These are phyloP conservation scores for Pleurotus salmoneostramineus DNA, from an alignment of 768 basidiomycete genomes.

Conservation along the genomic window DNA sequence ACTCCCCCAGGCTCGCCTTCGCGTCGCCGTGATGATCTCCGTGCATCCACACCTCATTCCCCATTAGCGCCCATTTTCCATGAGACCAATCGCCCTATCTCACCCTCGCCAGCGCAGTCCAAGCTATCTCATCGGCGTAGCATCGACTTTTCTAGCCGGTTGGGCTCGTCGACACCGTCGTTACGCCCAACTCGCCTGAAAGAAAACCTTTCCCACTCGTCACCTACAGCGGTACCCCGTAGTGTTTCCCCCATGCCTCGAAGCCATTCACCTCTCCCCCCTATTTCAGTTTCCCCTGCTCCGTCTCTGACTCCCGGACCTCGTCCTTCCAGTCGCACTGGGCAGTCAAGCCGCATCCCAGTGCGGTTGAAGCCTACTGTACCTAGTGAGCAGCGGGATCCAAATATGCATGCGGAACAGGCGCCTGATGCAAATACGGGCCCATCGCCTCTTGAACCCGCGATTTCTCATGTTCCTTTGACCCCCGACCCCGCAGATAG, in stretches of 20 bases:
- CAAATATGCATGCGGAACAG: too few relatives aligned
- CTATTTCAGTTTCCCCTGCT: neutral
- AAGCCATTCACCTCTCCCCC: constrained; percentile 11
- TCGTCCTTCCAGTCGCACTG: neutral
- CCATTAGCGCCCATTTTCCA: neutral
- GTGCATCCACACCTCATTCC: neutral
- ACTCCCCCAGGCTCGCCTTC: constrained; percentile 5
- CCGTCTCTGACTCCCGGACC: constrained; percentile 8
- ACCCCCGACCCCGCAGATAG: constrained; percentile 7
- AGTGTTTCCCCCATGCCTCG: neutral
- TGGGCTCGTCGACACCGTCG: neutral
- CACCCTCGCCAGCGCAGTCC: neutral
- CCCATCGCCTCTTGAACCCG: too few relatives aligned
- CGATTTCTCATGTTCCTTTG: neutral
- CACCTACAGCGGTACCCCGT: neutral
- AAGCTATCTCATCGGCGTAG: neutral
- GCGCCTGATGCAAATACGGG: too few relatives aligned
- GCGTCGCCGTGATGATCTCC: neutral
- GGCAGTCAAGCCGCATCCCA: neutral
- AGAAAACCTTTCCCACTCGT: constrained; percentile 5
- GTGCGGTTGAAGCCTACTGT: neutral
- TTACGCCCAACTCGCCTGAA: constrained; percentile 3
- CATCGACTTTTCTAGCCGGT: neutral
- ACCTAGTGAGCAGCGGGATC: neutral
- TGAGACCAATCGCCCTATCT: neutral